These are phyloP conservation scores for Fusarium sambucinum DNA, from an alignment of 2,329 filamentous ascomycete genomes.

Conservation along the genomic window DNA sequence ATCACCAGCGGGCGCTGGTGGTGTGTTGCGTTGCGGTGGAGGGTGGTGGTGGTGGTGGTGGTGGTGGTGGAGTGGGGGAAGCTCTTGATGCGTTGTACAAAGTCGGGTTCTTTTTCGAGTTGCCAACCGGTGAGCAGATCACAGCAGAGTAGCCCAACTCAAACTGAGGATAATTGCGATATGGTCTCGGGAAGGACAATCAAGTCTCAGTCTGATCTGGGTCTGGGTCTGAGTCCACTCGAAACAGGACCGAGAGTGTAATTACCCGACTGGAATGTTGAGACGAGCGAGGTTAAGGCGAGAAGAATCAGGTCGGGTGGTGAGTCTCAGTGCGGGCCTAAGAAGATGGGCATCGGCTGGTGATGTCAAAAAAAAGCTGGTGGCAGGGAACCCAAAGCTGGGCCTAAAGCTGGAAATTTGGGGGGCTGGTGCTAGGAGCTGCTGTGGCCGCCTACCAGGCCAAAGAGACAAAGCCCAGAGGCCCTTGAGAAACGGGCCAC, in stretches of 20 bases:
- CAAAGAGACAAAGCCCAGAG: constrained; percentile 29
- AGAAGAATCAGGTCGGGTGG: constrained; percentile 23
- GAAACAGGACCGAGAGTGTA: constrained; percentile 31
- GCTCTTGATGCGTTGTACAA: constrained; percentile 40
- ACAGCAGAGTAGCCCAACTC: constrained; percentile 7
- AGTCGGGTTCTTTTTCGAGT: constrained; percentile 25
- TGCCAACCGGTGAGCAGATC: constrained; percentile 12
- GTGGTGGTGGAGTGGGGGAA: constrained; percentile 42
- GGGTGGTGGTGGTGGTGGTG: constrained; percentile 34
- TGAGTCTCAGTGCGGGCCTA: constrained; percentile 29
- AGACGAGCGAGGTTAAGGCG: constrained; percentile 22
- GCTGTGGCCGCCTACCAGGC: constrained; percentile 37
- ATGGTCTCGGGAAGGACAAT: constrained; percentile 34
- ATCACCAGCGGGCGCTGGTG: constrained; percentile 56
- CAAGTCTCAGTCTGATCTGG: constrained; percentile 32
- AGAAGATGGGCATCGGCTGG: constrained; percentile 41
- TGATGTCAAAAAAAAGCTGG: constrained; percentile 52
- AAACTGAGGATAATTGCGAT: constrained; percentile 11
- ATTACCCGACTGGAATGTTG: constrained; percentile 40
- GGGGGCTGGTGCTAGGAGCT: constrained; percentile 35
- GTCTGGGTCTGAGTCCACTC: constrained; percentile 31
- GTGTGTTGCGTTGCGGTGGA: constrained; percentile 44
- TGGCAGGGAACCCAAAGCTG: constrained; percentile 48
- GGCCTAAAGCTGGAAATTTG: constrained; percentile 40
- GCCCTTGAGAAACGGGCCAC: constrained; percentile 29